Evolutionary conservation across 192 early-diverging fungal genomes (phyloP).

Genomic region (Fimicolochytrium jonesii): DNA sequence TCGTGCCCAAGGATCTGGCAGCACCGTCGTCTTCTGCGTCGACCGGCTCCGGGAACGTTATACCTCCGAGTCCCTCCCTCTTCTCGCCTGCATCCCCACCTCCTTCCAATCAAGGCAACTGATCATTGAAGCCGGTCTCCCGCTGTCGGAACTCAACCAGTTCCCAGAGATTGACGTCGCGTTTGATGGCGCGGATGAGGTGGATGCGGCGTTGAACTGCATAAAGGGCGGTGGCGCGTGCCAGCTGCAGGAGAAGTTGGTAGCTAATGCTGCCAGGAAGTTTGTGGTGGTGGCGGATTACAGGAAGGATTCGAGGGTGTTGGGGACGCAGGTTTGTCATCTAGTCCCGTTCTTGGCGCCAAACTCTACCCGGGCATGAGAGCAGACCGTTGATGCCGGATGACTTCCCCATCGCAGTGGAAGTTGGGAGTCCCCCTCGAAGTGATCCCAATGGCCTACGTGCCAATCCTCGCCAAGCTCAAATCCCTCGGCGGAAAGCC

Average conservation of each 20-base stretch:
- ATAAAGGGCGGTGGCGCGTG: slow-evolving; percentile 96
- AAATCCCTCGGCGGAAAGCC: slow-evolving; percentile 44
- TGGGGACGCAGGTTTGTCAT: slow-evolving; percentile 76
- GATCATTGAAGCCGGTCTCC: slow-evolving; percentile 77
- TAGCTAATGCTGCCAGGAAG: slow-evolving; percentile 75
- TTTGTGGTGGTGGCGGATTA: slow-evolving; percentile 90
- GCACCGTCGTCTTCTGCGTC: slow-evolving; percentile 80
- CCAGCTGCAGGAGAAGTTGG: slow-evolving; percentile 91
- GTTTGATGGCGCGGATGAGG: slow-evolving; percentile 86
- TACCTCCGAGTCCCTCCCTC: slow-evolving; percentile 51
- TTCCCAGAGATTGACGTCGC: slow-evolving; percentile 79
- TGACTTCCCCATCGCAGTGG: slow-evolving; percentile 58
- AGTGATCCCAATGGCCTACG: slow-evolving; percentile 80
- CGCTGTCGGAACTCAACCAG: slow-evolving; percentile 52
- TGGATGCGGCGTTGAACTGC: slow-evolving; percentile 78
- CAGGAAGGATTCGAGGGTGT: slow-evolving; percentile 70
- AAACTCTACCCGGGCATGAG: neutral
- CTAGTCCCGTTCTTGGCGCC: neutral
- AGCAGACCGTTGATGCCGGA: neutral
- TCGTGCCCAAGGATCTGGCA: slow-evolving; percentile 52
- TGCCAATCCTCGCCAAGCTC: slow-evolving; percentile 48
- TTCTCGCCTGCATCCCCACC: slow-evolving; percentile 81
- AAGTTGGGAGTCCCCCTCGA: slow-evolving; percentile 86
- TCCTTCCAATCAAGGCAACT: slow-evolving; percentile 87
- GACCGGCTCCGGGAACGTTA: slow-evolving; percentile 71